Base-by-base conservation (phyloP, 1,284 basidiomycete genomes). In the Cutaneotrichosporon spelunceum region DNA sequence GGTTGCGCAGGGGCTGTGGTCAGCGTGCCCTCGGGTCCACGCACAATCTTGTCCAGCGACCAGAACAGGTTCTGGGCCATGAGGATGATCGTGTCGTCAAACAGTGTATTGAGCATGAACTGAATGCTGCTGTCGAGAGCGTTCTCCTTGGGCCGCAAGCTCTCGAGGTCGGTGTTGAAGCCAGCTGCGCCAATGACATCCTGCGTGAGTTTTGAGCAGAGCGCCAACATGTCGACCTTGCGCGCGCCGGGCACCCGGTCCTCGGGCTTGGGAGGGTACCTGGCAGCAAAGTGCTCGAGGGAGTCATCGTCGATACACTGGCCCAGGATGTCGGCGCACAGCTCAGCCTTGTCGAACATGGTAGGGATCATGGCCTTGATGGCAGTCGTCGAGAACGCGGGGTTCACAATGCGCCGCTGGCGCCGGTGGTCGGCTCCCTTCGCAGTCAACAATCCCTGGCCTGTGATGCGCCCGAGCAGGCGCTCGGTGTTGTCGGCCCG, bases 121-220 rank as follows among this genome's bases (percentile, higher is more conserved):
- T 50, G 24, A 8, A 62, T 49, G 23, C 44, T 30, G 13, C 16
- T 21, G 3, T 26, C 36, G 14, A 60, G 45, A 57, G 75, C 80
- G 36, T 77, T 69, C 61, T 79, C 78, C 2, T 66, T 60, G 10
- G 77, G 65, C 27, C 77, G 71, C 5, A 77, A 61, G 1, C 69
- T 44, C 16, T 54, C 34, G 72, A 87, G 86, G 13, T 76, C 65
- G 73, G 86, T 86, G 21, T 82, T 84, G 64, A 87, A 87, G n/a
- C 84, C 85, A 36, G 87, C 84, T 44, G 84, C 79, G 10, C 86
- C 86, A 56, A 91, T 88, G 47, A 87, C 82, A 66, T 88, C 88
- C 8, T 88, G 79, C 1, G 86, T 86, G 13, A 86, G 83, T n/a
- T 83, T 82, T 2, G 81, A 82, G 3, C 88, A 79, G 83, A 84